Evolutionary conservation across 495 filamentous ascomycete genomes (phyloP).

Genomic region (Bryoglossum gracile): DNA sequence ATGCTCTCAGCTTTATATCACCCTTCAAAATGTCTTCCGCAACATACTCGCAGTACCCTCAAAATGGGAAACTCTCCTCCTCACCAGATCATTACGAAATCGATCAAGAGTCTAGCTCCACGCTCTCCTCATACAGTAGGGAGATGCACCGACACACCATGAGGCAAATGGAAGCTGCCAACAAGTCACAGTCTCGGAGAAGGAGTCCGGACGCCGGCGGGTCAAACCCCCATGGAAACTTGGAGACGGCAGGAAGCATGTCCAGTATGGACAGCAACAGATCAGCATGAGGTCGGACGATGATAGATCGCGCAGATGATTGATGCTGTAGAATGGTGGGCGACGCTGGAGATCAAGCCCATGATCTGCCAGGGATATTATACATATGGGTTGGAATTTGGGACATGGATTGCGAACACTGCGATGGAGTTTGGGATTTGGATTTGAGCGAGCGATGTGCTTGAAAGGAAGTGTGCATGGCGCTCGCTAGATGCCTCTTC

Average conservation of each 20-base stretch:
- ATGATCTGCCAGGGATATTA: no score
- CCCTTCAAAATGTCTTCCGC: no score
- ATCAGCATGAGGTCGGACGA: not conserved
- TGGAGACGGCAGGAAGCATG: slow-evolving; percentile 6
- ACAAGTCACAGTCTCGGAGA: slow-evolving; percentile 10
- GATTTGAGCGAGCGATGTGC: no score
- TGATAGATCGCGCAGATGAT: not conserved
- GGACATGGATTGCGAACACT: no score
- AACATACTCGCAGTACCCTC: slow-evolving; percentile 4
- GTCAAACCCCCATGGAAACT: not conserved
- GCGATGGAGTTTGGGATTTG: no score
- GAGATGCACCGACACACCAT: slow-evolving; percentile 24
- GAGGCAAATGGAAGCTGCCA: slow-evolving; percentile 24
- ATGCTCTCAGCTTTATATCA: no score
- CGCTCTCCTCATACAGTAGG: slow-evolving; percentile 13
- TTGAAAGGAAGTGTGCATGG: no score
- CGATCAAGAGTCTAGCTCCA: not conserved
- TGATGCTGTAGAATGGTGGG: no score
- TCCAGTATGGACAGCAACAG: slow-evolving; percentile 11
- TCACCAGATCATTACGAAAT: not conserved
- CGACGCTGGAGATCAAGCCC: no score
- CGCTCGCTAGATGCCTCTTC: no score
- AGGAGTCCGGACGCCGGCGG: not conserved
- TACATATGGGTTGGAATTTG: no score
- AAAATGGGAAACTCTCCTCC: not conserved